Evolutionary conservation across 495 filamentous ascomycete species (phyloP), one percentile per base, ranked within the genome.

Genomic region (Apiosordaria backusii): DNA sequence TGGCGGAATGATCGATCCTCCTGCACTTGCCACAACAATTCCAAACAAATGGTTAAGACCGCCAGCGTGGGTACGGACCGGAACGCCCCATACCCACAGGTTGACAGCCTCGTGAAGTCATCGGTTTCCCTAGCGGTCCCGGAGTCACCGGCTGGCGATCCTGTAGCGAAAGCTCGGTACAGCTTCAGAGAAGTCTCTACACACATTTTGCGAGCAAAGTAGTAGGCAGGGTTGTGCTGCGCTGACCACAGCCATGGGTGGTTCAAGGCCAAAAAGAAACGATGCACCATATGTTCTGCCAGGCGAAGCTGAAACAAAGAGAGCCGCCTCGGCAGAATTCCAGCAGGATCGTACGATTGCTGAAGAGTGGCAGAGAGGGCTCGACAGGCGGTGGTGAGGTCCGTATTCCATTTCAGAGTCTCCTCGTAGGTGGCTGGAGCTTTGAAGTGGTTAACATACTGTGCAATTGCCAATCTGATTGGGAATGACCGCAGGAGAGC

Each of bases 261-360:
- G 61, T 82, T 82, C 10, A 83, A 68, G 1, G 82, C 81, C 64
- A 89, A 71, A 66, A 89, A 83, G 72, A 84, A 87, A 58, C 86
- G 85, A 23, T 84, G 76, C 5, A 77, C 75, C 55, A 75, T 70
- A 45, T 80, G 70, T 61, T 80, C 80, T 0, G 77, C 72, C 13
- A 81, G 29, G 10, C 74, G 77, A 1, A 77, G 69, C 53, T 79
- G 77, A 54, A 78, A 79, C 23, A 73, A 53, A 0, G 77, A 77
- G 26, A 77, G 72, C 18, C 72, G 70, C 3, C 73, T 71, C 5
- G 76, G 74, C 1, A 75, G 58, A 23, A 75, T 70, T 1, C 75
- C 72, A 15, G 71, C 76, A 40, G 74, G 76, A n/a, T 75, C 71
- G 58, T 77, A 77, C 18, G 73, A 72, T 3, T 71, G 66, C 54